Conservation (phyloP, 2,329 filamentous ascomycete genomes). For the Pyrenophora teres region DNA sequence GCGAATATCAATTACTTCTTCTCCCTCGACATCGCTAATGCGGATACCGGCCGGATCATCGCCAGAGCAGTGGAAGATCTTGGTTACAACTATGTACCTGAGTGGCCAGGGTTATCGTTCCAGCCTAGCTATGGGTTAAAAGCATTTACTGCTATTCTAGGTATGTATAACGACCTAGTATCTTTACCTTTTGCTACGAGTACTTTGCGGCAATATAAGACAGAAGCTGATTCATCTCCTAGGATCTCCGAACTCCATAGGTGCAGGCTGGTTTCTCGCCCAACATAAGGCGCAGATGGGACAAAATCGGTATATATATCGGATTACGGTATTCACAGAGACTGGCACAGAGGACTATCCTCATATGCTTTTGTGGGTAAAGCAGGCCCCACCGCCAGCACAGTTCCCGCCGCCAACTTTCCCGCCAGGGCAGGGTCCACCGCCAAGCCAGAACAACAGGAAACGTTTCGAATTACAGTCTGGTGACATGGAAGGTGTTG, state of each 20-base stretch:
- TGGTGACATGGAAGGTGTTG: too few species aligned
- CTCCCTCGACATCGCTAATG: not conserved
- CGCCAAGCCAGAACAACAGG: too few species aligned
- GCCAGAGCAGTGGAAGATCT: not conserved
- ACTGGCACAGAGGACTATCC: not conserved
- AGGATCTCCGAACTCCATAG: slow-evolving; percentile 6
- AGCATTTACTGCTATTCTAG: slow-evolving; percentile 2
- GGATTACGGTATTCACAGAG: not conserved
- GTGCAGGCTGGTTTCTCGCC: slow-evolving; percentile 1
- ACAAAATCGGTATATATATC: not conserved
- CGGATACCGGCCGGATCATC: not conserved
- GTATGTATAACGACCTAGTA: not conserved
- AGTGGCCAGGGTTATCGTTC: not conserved
- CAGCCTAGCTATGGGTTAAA: not conserved
- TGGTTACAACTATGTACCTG: not conserved
- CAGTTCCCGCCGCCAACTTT: too few species aligned
- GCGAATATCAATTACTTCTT: not conserved
- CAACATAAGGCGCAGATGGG: slow-evolving; percentile 5
- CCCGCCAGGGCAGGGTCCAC: not conserved
- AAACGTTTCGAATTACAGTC: too few species aligned
- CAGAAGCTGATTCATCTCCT: not conserved
- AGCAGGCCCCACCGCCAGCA: not conserved
- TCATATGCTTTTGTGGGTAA: not conserved
- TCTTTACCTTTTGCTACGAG: too few species aligned
- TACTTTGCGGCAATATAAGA: not conserved